These are phyloP conservation scores for Dimocarpus longan DNA, from an alignment of 345 rosid genomes.

Conservation along the genomic window DNA sequence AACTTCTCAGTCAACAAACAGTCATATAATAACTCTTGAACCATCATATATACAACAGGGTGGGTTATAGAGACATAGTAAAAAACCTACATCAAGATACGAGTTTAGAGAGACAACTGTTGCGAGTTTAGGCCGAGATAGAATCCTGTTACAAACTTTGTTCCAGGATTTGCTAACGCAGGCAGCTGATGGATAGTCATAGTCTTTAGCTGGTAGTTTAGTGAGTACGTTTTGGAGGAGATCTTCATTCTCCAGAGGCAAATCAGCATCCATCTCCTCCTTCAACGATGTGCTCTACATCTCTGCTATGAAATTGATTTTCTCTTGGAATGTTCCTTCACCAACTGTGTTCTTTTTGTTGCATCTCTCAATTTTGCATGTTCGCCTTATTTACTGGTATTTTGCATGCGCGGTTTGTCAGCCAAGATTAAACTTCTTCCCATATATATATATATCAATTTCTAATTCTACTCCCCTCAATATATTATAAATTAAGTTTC, in stretches of 20 bases:
- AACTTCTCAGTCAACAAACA: not conserved
- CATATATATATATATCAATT: too few species aligned
- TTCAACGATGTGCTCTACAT: not conserved
- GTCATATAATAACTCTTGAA: not conserved
- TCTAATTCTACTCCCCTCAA: too few species aligned
- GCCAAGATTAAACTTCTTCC: too few species aligned
- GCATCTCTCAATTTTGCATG: too few species aligned
- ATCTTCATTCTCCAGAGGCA: slow-evolving; percentile 30
- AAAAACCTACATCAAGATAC: slow-evolving; percentile 34
- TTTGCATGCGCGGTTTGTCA: too few species aligned
- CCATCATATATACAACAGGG: not conserved
- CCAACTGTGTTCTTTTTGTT: too few species aligned
- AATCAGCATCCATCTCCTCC: not conserved
- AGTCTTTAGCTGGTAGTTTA: slow-evolving; percentile 48
- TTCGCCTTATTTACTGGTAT: too few species aligned
- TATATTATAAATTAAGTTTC: too few species aligned
- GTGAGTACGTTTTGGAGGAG: slow-evolving; percentile 42
- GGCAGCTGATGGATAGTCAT: slow-evolving; percentile 43
- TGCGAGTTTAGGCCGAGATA: slow-evolving; percentile 52
- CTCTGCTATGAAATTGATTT: not conserved
- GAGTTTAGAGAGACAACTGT: slow-evolving; percentile 52
- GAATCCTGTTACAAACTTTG: slow-evolving; percentile 37
- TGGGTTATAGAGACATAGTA: too few species aligned
- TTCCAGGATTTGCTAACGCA: slow-evolving; percentile 56
- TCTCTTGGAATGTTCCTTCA: slow-evolving; percentile 1